Conservation (phyloP, 495 filamentous ascomycete species). For the Annulohypoxylon bovei region DNA sequence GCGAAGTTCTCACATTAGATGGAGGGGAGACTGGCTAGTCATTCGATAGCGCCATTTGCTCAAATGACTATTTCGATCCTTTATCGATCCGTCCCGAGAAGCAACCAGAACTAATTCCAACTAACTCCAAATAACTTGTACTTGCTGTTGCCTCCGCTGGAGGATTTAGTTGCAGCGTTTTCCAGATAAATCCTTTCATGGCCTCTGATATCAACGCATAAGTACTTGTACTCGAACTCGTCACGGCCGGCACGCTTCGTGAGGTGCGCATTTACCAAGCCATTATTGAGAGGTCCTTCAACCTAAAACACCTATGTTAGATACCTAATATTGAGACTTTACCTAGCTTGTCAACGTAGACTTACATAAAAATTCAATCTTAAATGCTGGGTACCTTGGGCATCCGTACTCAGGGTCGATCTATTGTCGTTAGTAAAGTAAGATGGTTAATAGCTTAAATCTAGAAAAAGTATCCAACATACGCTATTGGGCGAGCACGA, state of each 20-base stretch:
- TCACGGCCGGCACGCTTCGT: constrained; percentile 65
- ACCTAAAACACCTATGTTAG: no score
- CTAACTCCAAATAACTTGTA: constrained; percentile 70
- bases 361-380: constrained; percentile 87
- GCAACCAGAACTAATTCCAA: constrained; percentile 60
- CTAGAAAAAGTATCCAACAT: constrained; percentile 42
- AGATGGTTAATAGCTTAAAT: background rate
- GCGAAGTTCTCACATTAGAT: background rate
- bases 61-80: background rate
- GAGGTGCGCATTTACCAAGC: constrained; percentile 81
- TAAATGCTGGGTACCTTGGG: constrained; percentile 80
- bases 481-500: constrained; percentile 85
- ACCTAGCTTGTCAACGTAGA: background rate
- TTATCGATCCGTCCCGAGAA: background rate
- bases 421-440: constrained; percentile 52
- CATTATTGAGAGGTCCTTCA: constrained; percentile 79
- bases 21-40: background rate
- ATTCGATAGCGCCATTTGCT: background rate
- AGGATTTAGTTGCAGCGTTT: constrained; percentile 60
- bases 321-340: no score
- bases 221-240: constrained; percentile 82
- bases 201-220: constrained; percentile 78
- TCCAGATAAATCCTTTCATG: constrained; percentile 71
- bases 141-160: constrained; percentile 48
- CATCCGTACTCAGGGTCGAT: constrained; percentile 73